Conservation (phyloP, 345 rosid species). For the Boechera retrofracta region DNA sequence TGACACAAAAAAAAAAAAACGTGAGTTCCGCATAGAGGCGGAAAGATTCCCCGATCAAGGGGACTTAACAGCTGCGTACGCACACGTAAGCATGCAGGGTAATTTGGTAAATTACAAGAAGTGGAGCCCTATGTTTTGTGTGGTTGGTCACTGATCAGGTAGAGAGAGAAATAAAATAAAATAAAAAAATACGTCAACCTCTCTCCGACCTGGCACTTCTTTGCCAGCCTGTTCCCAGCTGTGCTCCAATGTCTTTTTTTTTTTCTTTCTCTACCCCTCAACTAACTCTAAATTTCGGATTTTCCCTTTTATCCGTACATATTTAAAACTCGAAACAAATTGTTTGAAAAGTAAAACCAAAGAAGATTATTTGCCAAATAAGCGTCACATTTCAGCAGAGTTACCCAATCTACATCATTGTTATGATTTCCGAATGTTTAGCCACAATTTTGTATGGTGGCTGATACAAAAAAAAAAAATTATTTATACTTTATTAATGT, state of each 20-base stretch:
- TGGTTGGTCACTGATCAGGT: slow-evolving; percentile 46
- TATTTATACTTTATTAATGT: too few relatives aligned
- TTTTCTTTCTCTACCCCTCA: slow-evolving; percentile 35
- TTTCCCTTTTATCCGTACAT: slow-evolving; percentile 11
- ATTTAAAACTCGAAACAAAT: too few relatives aligned
- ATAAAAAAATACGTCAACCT: slow-evolving; percentile 38
- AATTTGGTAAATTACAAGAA: neutral
- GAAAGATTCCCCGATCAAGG: slow-evolving; percentile 38
- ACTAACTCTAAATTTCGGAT: slow-evolving; percentile 14
- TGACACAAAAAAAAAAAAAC: slow-evolving; percentile 23
- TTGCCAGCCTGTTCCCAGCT: slow-evolving; percentile 66
- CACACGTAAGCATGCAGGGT: slow-evolving; percentile 38
- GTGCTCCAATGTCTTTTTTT: slow-evolving; percentile 46
- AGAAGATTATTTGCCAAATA: slow-evolving; percentile 2
- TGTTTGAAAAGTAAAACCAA: too few relatives aligned
- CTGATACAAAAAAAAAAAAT: too few relatives aligned
- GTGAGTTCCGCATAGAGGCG: slow-evolving; percentile 46
- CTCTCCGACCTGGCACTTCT: slow-evolving; percentile 49
- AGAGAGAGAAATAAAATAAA: neutral
- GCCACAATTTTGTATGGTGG: too few relatives aligned
- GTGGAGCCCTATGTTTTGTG: slow-evolving; percentile 42
- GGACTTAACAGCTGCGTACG: slow-evolving; percentile 14
- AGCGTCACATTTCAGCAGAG: neutral
- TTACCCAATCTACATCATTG: too few relatives aligned
- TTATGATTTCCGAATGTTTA: too few relatives aligned